phyloP scores from a whole-genome alignment of 768 basidiomycete species.

The Dictyophora rubrovolvata region DNA sequence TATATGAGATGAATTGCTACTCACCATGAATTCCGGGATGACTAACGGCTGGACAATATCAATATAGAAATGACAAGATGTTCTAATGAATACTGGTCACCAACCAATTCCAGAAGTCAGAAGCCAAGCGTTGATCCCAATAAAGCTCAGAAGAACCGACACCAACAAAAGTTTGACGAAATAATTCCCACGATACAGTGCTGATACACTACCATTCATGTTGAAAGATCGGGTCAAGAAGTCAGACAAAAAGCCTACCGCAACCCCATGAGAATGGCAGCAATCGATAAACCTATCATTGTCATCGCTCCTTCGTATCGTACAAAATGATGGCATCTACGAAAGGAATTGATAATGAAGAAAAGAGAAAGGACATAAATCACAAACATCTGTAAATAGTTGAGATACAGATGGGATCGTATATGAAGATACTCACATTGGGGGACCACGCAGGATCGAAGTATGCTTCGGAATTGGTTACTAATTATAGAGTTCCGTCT shows the following conservation, averaged over 20 bases:
- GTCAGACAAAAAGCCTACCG: not conserved
- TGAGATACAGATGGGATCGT: not conserved
- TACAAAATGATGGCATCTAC: not conserved
- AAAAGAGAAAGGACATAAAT: not conserved
- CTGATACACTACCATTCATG: not conserved
- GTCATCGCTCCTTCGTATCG: slow-evolving; percentile 5
- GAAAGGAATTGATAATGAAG: not conserved
- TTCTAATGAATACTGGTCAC: not conserved
- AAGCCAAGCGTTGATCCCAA: slow-evolving; percentile 6
- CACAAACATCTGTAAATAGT: not conserved
- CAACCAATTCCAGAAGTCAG: not conserved
- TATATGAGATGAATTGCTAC: not conserved
- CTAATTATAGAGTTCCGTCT: not conserved
- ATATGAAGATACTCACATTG: not conserved
- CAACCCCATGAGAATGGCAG: slow-evolving; percentile 6
- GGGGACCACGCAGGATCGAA: not conserved
- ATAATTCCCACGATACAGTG: slow-evolving; percentile 2
- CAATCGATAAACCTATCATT: slow-evolving; percentile 1
- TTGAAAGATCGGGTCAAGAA: not conserved
- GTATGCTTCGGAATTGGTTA: not conserved
- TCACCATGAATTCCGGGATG: not conserved
- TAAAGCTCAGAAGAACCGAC: not conserved
- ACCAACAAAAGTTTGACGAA: not conserved
- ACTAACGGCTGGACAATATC: not conserved
- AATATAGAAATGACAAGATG: not conserved